Conservation (phyloP, 176 grass and related monocot genomes). For the Carex littledalei region DNA sequence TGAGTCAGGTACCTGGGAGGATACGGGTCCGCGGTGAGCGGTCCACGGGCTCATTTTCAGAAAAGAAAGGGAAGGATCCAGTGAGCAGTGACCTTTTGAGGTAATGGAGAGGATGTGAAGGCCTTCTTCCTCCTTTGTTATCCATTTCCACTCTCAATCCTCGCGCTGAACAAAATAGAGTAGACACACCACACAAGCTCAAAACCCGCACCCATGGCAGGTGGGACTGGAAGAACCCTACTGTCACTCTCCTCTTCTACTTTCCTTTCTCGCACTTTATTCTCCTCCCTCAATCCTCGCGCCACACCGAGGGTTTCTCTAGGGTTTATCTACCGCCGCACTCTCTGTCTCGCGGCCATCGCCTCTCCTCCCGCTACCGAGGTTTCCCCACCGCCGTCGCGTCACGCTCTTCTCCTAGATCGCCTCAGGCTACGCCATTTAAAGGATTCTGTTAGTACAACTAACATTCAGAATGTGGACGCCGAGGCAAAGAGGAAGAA, state of each 20-base stretch:
- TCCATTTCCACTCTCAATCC: not conserved
- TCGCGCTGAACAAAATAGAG: not conserved
- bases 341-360: conserved; percentile 34
- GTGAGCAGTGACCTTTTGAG: too few relatives aligned
- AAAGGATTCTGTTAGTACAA: conserved; percentile 37
- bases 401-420: conserved; percentile 78
- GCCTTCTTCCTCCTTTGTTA: not conserved
- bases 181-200: not conserved
- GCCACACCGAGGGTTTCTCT: conserved; percentile 30
- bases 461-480: not conserved
- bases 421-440: conserved; percentile 76
- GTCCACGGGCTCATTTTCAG: too few relatives aligned
- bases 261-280: conserved; percentile 13
- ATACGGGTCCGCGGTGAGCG: too few relatives aligned
- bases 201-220: conserved; percentile 42
- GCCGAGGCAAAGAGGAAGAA: conserved; percentile 15
- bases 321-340: conserved; percentile 27
- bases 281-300: conserved; percentile 7
- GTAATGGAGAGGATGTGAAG: too few relatives aligned
- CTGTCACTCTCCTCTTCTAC: conserved; percentile 46
- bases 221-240: conserved; percentile 32
- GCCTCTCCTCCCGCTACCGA: conserved; percentile 8
- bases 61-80: too few relatives aligned
- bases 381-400: conserved; percentile 22
- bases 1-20: too few relatives aligned